Conservation (phyloP, 73 alveolate genomes). For the Durusdinium trenchii region DNA sequence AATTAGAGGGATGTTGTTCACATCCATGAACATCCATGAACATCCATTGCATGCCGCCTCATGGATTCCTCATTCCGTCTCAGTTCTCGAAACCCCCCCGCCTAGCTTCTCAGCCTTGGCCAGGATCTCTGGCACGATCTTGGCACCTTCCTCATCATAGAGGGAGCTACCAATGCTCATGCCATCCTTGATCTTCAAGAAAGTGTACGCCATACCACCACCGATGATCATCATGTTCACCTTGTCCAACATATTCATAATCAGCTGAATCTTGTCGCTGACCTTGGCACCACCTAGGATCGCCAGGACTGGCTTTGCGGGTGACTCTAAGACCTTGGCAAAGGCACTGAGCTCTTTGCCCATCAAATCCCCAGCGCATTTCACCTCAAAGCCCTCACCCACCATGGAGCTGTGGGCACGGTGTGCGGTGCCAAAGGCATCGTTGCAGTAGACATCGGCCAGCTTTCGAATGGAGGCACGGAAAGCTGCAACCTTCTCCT, state of each 20-base stretch:
- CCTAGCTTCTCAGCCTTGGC: no score
- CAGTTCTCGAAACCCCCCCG: no score
- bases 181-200: conserved; percentile 97
- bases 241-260: conserved; percentile 97
- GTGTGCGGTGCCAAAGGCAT: conserved; percentile 99
- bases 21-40: not conserved
- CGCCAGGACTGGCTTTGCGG: conserved; percentile 98
- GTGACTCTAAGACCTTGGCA: conserved; percentile 98
- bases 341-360: conserved; percentile 98
- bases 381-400: conserved; percentile 89
- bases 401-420: conserved; percentile 99
- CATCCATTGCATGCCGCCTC: no score
- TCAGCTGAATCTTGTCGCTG: conserved; percentile 98
- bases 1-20: not conserved
- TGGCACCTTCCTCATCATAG: conserved; percentile 98
- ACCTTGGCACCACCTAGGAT: conserved; percentile 99
- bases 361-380: conserved; percentile 90
- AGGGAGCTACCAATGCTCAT: conserved; percentile 98
- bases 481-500: conserved; percentile 83
- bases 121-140: conserved; percentile 97
- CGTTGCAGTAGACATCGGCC: conserved; percentile 98
- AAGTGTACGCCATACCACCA: conserved; percentile 99
- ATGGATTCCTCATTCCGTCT: no score
- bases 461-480: conserved; percentile 96
- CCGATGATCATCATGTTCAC: conserved; percentile 99